Conservation (phyloP, 352 stramenopile species). For the Poterioochromonas sp. region DNA sequence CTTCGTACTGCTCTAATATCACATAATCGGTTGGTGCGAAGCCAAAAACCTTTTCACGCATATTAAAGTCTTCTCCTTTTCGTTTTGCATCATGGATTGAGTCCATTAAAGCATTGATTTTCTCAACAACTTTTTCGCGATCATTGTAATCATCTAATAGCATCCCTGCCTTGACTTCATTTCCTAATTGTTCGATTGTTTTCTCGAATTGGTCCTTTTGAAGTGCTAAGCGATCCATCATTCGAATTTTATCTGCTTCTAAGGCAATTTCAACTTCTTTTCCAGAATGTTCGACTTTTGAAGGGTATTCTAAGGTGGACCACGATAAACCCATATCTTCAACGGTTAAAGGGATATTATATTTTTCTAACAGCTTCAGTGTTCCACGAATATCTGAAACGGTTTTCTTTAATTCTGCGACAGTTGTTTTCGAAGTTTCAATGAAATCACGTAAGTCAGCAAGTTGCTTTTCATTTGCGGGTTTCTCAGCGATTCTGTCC, state of each 20-base stretch:
- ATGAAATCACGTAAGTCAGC: constrained; percentile 76
- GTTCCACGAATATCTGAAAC: constrained; percentile 34
- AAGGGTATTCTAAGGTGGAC: constrained; percentile 63
- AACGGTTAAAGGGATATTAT: constrained; percentile 65
- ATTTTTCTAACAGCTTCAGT: constrained; percentile 64
- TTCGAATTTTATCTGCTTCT: constrained; percentile 77
- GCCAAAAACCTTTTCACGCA: constrained; percentile 75
- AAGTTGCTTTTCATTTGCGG: constrained; percentile 76
- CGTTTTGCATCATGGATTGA: constrained; percentile 74
- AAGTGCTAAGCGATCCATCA: constrained; percentile 81
- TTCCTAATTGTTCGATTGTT: constrained; percentile 68
- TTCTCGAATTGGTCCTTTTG: constrained; percentile 81
- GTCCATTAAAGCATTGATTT: constrained; percentile 66
- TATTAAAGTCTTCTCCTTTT: constrained; percentile 80
- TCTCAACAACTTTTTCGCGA: constrained; percentile 75
- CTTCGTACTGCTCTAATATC: constrained; percentile 66
- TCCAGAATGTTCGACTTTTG: constrained; percentile 59
- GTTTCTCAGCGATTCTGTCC: constrained; percentile 74
- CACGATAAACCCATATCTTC: constrained; percentile 77
- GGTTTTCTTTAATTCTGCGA: constrained; percentile 51
- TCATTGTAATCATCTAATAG: constrained; percentile 54
- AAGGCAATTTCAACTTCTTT: constrained; percentile 71
- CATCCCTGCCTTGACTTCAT: constrained; percentile 65
- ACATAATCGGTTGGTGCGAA: constrained; percentile 81
- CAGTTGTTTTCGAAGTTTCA: constrained; percentile 59